These are phyloP conservation scores for Candida multigemmis DNA, from an alignment of 805 yeast genomes.

Conservation along the genomic window DNA sequence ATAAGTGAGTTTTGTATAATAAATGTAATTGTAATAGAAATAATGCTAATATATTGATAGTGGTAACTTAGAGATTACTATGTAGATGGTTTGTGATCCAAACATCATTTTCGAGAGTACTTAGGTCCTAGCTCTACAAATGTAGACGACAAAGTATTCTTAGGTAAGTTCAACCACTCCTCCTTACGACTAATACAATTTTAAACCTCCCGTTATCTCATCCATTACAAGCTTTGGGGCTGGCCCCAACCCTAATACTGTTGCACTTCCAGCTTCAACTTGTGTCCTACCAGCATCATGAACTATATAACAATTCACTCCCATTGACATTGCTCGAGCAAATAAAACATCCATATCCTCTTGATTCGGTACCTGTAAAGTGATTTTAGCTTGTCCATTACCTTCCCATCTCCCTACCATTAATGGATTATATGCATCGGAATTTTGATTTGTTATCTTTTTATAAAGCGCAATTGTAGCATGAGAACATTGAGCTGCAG, in stretches of 20 bases:
- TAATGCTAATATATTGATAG: too few species aligned
- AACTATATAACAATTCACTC: constrained; percentile 70
- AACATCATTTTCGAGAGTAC: too few species aligned
- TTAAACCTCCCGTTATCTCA: constrained; percentile 70
- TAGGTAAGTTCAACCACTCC: constrained; percentile 1
- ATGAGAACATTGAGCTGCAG: constrained; percentile 96
- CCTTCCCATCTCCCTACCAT: constrained; percentile 67
- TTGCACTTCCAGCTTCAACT: constrained; percentile 91
- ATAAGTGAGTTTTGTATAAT: too few species aligned
- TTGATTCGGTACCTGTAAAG: constrained; percentile 62
- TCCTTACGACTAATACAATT: constrained; percentile 43
- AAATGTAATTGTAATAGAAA: too few species aligned
- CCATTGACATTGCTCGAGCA: constrained; percentile 72
- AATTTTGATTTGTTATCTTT: constrained; percentile 43
- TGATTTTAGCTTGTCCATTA: constrained; percentile 89
- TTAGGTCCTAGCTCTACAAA: too few species aligned
- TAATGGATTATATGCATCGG: constrained; percentile 50
- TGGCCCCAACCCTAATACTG: constrained; percentile 96
- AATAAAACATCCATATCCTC: constrained; percentile 70
- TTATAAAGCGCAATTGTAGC: constrained; percentile 92
- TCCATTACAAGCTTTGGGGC: constrained; percentile 81
- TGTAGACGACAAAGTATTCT: too few species aligned
- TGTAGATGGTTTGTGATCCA: too few species aligned
- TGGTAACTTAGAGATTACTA: too few species aligned
- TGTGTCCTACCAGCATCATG: constrained; percentile 98